Conservation (phyloP, 2,329 filamentous ascomycete species). For the Neofusicoccum parvum region DNA sequence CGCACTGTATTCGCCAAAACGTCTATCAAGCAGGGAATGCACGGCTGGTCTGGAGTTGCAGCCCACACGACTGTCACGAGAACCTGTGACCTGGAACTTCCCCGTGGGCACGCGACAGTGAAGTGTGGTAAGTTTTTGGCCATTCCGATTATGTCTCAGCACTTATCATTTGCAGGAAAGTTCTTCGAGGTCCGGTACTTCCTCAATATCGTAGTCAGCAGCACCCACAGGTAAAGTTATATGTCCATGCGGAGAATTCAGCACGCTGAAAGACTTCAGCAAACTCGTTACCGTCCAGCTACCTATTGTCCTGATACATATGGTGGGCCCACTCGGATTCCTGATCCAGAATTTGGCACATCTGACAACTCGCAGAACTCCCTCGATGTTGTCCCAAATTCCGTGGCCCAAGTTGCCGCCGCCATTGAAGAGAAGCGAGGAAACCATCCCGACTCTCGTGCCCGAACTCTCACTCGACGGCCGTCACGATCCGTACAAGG, state of each 20-base stretch:
- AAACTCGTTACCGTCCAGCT: slow-evolving; percentile 57
- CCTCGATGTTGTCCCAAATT: slow-evolving; percentile 58
- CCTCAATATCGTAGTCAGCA: slow-evolving; percentile 52
- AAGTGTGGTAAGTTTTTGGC: slow-evolving; percentile 46
- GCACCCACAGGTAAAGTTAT: slow-evolving; percentile 43
- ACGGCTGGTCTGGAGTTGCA: slow-evolving; percentile 52
- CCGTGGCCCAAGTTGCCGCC: slow-evolving; percentile 57
- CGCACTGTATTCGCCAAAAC: slow-evolving; percentile 49
- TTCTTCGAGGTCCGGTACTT: slow-evolving; percentile 61
- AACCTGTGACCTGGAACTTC: slow-evolving; percentile 54
- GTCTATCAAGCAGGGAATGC: slow-evolving; percentile 45
- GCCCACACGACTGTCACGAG: slow-evolving; percentile 49
- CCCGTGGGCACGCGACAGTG: slow-evolving; percentile 54
- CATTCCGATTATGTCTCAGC: not conserved
- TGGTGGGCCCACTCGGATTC: slow-evolving; percentile 35
- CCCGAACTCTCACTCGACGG: slow-evolving; percentile 30
- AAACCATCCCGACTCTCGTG: slow-evolving; percentile 5
- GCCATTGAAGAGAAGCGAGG: slow-evolving; percentile 56
- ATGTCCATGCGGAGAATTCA: not conserved
- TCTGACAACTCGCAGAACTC: slow-evolving; percentile 47
- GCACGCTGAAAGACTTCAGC: slow-evolving; percentile 31
- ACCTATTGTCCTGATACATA: slow-evolving; percentile 59
- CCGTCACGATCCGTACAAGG: slow-evolving; percentile 49
- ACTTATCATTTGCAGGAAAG: slow-evolving; percentile 43
- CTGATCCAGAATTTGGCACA: not conserved